Base-by-base conservation (phyloP, 2,329 filamentous ascomycete species). In the Aschersonia sp. region DNA sequence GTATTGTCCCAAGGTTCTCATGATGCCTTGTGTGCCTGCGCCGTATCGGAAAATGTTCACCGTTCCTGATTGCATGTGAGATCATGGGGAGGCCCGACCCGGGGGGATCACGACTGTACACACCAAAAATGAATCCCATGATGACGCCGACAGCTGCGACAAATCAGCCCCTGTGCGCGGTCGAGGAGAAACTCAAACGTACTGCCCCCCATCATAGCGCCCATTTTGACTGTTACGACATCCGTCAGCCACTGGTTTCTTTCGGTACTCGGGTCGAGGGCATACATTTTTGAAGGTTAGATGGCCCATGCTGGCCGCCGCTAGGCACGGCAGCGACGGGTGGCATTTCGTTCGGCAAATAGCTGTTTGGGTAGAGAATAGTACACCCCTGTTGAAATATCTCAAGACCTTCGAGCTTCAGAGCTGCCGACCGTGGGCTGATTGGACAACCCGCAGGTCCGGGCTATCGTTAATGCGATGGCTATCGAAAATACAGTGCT, bases 151-250 rank as follows among this genome's bases (percentile, higher is more conserved):
- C 92, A 67, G 88, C 92, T 97, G 51, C 29, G 46, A 22, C 4
- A 2, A 22, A 22, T 22, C 22, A 22, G 22, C 22, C 22, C 22
- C 22, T 22, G 22, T 22, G 22, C 22, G 33, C 35, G 6, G 9
- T 5, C 7, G 33, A 35, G 42, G 46, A 10, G n/a, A 33, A 29
- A n/a, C 43, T 39, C 47, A 46, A 46, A 78, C 88, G 60, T 85
- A 97, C 90, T 94, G 64, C 88, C 87, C 57, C 92, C 92, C 88
- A 97, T 97, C 83, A 98, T 83, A 53, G 85, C 88, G 58, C 92
- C 92, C 88, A 97, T 96, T 75, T 95, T 96, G 43, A 66, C 63
- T 66, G 45, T 30, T 48, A 35, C 37, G 48, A 29, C 14, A 44
- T 35, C 30, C 39, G 43, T 51, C 37, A 51, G 49, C 22, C n/a